Evolutionary conservation across 1,139 yeast species (phyloP).

Genomic region (Chernovozyma aurita): DNA sequence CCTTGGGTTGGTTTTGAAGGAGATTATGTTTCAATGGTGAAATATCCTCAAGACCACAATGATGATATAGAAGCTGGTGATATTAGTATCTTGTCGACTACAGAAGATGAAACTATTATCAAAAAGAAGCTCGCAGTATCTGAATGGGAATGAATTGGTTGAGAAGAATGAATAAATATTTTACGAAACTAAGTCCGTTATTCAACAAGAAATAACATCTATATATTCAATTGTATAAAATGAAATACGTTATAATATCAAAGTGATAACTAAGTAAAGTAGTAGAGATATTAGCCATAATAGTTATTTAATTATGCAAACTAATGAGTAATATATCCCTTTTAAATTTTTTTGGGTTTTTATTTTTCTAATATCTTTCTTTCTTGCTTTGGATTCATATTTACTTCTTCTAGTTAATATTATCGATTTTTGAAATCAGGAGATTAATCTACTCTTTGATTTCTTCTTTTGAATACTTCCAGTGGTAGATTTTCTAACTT

Average conservation of each 20-base stretch:
- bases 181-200: no score
- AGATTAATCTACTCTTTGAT: not conserved
- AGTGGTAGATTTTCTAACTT: conserved; percentile 20
- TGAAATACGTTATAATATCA: no score
- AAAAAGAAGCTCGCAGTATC: conserved; percentile 33
- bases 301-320: no score
- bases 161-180: not conserved
- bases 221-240: no score
- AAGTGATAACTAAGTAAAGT: no score
- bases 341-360: no score
- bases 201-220: not conserved
- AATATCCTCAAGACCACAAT: conserved; percentile 14
- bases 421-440: no score
- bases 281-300: no score
- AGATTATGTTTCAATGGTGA: conserved; percentile 42
- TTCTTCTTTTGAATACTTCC: conserved; percentile 1
- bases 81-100: conserved; percentile 15
- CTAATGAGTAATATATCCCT: no score
- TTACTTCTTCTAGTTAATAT: no score
- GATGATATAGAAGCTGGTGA: conserved; percentile 21
- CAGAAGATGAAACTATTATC: conserved; percentile 23
- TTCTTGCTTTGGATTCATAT: not conserved
- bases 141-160: conserved; percentile 43
- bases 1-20: conserved; percentile 59
- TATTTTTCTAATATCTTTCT: not conserved